Base-by-base conservation (phyloP, 768 basidiomycete genomes). In the Rhizopogon vesiculosus region DNA sequence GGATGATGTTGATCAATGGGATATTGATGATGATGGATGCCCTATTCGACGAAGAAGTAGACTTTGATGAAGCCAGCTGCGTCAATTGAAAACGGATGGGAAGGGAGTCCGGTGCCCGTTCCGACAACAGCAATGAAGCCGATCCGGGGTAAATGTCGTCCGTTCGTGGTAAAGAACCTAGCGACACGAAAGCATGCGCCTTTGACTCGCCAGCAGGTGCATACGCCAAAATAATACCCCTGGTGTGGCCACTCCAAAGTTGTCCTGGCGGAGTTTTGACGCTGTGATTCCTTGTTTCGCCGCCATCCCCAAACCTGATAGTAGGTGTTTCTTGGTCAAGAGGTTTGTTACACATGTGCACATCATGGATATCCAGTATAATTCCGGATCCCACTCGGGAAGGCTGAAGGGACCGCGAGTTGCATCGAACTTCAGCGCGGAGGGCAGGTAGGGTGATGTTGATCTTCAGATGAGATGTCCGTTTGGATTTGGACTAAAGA, bases 351-450 rank as follows among this genome's bases (percentile, higher is more conserved):
- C 64, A 69, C 16, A 86, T 56, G 7, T 56, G 66, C 19, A 89
- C 60, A 51, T 76, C 73, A 63, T 85, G 82, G 1, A 89, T 51
- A 62, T 91, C 89, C 35, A 89, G 28, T 15, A 89, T 70, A 5
- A 91, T 57, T 25, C 82, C 80, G 25, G 25, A 25, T 5, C 93
- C 91, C 43, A 91, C 91, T 25, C 89, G 81, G 16, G 74, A 76
- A 7, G 65, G 40, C 25, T 61, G 69, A 1, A 66, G 66, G 18
- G 73, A 65, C 5, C 85, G 84, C 31, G 90, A 76, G 5, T 86
- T 84, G 64, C 82, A 85, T 45, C 89, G 82, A 48, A 87, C 64
- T 65, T 93, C 81, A 19, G 87, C 44, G 18, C 93, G 83, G 44
- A 93, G 64, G 18, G 42, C 51, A 42, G 25, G 19, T 58, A 45